Evolutionary conservation across 495 filamentous ascomycete genomes (phyloP).

Genomic region (Penicillium lividum): DNA sequence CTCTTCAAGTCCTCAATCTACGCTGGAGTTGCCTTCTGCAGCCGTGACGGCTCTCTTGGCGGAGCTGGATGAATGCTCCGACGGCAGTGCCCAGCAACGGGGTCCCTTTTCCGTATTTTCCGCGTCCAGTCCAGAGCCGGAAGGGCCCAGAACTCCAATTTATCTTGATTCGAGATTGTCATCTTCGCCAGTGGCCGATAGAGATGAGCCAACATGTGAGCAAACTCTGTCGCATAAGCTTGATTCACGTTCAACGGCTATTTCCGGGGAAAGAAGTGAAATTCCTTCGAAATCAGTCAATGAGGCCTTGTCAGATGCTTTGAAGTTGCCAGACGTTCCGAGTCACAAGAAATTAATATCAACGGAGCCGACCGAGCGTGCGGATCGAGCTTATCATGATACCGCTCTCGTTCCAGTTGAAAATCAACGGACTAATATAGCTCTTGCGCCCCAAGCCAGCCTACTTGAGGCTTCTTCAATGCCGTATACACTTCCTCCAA

Average conservation of each 20-base stretch:
- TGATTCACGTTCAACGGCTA: neutral
- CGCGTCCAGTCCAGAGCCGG: slow-evolving; percentile 3
- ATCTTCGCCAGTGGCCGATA: neutral
- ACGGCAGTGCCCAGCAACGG: slow-evolving; percentile 21
- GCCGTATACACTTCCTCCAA: neutral
- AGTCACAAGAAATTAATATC: neutral
- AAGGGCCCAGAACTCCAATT: neutral
- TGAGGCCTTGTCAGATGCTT: neutral
- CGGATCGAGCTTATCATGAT: neutral
- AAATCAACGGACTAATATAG: neutral
- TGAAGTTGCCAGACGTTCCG: neutral
- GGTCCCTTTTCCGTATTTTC: slow-evolving; percentile 32
- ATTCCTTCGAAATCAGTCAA: neutral
- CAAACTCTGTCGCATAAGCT: neutral
- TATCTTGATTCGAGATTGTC: neutral
- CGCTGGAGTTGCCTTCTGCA: slow-evolving; percentile 16
- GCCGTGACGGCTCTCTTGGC: slow-evolving; percentile 24
- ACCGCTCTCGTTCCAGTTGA: neutral
- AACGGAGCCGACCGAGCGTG: neutral
- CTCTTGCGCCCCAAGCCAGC: neutral
- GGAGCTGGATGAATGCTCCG: slow-evolving; percentile 22
- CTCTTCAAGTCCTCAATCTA: slow-evolving; percentile 8
- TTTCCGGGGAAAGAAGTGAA: neutral
- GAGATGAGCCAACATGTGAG: neutral
- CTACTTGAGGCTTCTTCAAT: neutral